Conservation (phyloP, 1,284 basidiomycete species). For the Ceratobasidium sp. region DNA sequence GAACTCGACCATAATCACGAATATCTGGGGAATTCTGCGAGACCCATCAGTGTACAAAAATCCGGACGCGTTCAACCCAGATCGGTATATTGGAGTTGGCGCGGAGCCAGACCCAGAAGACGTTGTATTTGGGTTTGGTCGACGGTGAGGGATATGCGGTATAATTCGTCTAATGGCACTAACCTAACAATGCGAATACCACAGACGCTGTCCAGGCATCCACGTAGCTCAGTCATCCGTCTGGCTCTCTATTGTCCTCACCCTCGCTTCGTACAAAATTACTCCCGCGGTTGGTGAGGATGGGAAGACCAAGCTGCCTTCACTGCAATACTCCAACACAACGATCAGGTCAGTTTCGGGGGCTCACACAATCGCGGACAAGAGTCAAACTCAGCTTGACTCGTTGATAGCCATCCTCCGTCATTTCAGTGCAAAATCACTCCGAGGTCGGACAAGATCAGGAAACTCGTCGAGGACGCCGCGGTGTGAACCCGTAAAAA, state of each 20-base stretch:
- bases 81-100: background rate
- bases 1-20: background rate
- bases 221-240: conserved; percentile 33
- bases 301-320: conserved; percentile 14
- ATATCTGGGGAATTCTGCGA: conserved; percentile 28
- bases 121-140: conserved; percentile 27
- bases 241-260: conserved; percentile 32
- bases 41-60: conserved; percentile 19
- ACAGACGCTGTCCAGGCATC: conserved; percentile 30
- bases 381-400: background rate
- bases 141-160: conserved; percentile 6
- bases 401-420: background rate
- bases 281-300: background rate
- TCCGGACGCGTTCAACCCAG: conserved; percentile 15
- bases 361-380: background rate
- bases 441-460: conserved; percentile 22
- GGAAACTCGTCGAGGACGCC: background rate
- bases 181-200: no score
- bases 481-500: background rate
- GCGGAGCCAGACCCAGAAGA: conserved; percentile 16
- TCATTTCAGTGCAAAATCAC: conserved; percentile 29
- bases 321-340: conserved; percentile 12
- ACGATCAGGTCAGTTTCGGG: conserved; percentile 7
- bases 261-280: conserved; percentile 32
- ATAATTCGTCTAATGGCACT: no score